phyloP scores from a whole-genome alignment of 106 monocot species.

The Dactylorhiza incarnata region DNA sequence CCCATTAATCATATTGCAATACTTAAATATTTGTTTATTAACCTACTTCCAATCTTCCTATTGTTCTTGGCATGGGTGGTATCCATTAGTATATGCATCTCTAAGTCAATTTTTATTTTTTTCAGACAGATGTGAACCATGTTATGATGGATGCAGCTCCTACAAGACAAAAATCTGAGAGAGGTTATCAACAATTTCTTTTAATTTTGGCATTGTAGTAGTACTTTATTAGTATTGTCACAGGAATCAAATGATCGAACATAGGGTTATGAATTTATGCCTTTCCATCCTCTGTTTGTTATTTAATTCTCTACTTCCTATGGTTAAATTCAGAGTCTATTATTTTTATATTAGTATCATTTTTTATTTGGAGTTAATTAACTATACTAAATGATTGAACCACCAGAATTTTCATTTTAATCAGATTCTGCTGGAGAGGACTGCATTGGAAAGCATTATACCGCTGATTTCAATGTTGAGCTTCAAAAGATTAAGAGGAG shows the following conservation, averaged over 20 bases:
- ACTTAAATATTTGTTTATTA: not conserved
- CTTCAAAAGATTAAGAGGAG: slow-evolving; percentile 33
- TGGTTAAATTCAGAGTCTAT: not conserved
- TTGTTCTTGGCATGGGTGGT: not conserved
- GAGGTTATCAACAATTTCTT: slow-evolving; percentile 21
- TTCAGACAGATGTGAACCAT: slow-evolving; percentile 24
- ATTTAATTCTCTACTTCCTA: not conserved
- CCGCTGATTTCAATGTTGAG: slow-evolving; percentile 18
- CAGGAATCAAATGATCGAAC: not conserved
- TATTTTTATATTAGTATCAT: not conserved
- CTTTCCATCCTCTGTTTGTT: not conserved
- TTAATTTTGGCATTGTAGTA: slow-evolving; percentile 1
- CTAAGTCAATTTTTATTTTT: slow-evolving; percentile 3
- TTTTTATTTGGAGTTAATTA: slow-evolving; percentile 2
- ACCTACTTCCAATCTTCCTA: not conserved
- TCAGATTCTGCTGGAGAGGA: slow-evolving; percentile 5
- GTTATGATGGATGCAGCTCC: slow-evolving; percentile 5
- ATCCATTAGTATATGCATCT: not conserved
- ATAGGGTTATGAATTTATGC: not conserved
- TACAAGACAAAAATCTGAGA: slow-evolving; percentile 14
- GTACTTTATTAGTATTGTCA: not conserved
- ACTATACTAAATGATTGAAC: slow-evolving; percentile 13
- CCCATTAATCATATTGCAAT: not conserved
- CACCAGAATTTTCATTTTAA: not conserved
- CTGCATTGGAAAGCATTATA: not conserved